phyloP scores from a whole-genome alignment of 1,284 basidiomycete genomes.

The Fomitiporia mediterranea region DNA sequence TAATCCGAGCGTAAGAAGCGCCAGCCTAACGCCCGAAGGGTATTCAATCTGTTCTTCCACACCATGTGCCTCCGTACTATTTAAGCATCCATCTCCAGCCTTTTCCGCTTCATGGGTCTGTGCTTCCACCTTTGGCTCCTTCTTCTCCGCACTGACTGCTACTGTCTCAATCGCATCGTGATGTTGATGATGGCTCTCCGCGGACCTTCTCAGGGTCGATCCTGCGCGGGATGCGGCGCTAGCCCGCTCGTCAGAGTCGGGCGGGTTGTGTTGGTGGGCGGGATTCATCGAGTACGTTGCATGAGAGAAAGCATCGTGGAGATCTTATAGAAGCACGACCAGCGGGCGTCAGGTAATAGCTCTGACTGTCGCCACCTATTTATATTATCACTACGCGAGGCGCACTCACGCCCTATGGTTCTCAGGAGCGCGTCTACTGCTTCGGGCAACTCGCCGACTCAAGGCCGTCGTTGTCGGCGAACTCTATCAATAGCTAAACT shows the following conservation, averaged over 20 bases:
- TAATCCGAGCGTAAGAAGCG: constrained; percentile 17
- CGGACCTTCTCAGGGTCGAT: neutral
- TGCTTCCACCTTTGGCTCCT: neutral
- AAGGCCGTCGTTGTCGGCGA: neutral
- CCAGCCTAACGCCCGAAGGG: constrained; percentile 7
- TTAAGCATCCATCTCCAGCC: neutral
- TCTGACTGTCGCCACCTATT: neutral
- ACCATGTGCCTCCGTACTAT: neutral
- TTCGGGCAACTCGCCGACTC: neutral
- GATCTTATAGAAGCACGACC: constrained; percentile 1
- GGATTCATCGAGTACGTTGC: constrained; percentile 1
- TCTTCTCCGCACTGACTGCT: neutral
- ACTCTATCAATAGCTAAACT: neutral
- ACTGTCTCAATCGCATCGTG: neutral
- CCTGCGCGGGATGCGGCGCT: neutral
- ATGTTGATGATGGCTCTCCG: neutral
- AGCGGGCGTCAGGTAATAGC: neutral
- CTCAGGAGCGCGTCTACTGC: neutral
- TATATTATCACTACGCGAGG: neutral
- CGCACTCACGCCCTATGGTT: neutral
- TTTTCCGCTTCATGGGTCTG: neutral
- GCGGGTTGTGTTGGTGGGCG: neutral
- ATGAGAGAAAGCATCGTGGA: constrained; percentile 1
- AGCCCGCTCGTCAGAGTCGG: neutral
- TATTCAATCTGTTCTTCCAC: constrained; percentile 7